Evolutionary conservation across 73 alveolate species (phyloP), one percentile per base, ranked within the genome.

Genomic region (Stentor coeruleus): DNA sequence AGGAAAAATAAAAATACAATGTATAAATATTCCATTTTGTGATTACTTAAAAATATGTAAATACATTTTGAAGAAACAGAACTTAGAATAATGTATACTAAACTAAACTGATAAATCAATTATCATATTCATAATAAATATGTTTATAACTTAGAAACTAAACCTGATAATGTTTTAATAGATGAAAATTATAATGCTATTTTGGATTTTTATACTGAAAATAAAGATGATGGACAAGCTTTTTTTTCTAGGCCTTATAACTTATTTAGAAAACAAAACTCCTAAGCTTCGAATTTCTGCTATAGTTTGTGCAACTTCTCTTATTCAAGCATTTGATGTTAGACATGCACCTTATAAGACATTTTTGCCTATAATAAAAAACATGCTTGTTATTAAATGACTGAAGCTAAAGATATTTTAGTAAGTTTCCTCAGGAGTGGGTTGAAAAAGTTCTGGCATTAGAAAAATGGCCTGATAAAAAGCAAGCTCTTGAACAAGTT

Each of bases 401-500:
- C 66, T 49, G 66, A 49, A 20, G 28, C 66, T 20, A 49, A 20
- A 49, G 66, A 49, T 49, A 49, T 49, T 49, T 49, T 20, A 20
- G 28, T 49, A 49, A 49, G 66, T 49, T 49, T 49, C 6, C 6
- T 49, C 66, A 49, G 20, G 66, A 49, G 28, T 49, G 66, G 66
- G 66, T 49, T 6, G 66, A 49, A 11, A 49, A 49, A 49, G 66
- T 49, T 6, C 66, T 49, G 66, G 66, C 6, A 49, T 14, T 60
- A 26, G 37, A 60, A 60, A 60, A 60, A 35, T 60, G 80, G 80
- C 20, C 37, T 60, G 80, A 60, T 28, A 60, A 60, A 60, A 60
- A 60, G 36, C 59, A 6, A 14, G 37, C 37, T n/a, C 80, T 60
- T 60, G 80, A 60, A 11, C 14, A 11, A 26, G 37, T 60, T 60